Evolutionary conservation across 2,329 filamentous ascomycete species (phyloP).

Genomic region (Magnaporthales sp.): DNA sequence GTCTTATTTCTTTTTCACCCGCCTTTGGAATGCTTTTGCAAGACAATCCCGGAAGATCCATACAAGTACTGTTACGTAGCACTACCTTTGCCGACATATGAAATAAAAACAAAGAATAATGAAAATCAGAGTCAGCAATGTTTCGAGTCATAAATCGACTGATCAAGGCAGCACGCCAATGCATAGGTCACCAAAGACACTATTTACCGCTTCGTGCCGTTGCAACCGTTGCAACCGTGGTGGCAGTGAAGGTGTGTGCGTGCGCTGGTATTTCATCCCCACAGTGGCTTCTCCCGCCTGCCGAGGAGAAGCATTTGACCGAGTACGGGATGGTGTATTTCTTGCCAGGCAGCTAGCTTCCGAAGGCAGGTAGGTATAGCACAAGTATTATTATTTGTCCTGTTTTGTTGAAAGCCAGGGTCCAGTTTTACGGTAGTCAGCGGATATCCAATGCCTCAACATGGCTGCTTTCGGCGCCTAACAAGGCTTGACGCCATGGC

Average conservation of each 20-base stretch:
- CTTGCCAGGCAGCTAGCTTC: not conserved
- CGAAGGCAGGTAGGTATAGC: not conserved
- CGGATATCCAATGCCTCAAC: not conserved
- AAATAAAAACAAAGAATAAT: not conserved
- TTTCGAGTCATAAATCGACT: not conserved
- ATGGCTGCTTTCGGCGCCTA: not conserved
- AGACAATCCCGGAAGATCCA: too few species aligned
- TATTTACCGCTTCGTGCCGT: not conserved
- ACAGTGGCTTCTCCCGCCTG: not conserved
- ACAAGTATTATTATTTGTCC: not conserved
- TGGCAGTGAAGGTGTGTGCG: not conserved
- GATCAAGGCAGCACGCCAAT: constrained; percentile 1
- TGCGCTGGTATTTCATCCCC: not conserved
- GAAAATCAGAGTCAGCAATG: not conserved
- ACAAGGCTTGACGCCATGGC: not conserved
- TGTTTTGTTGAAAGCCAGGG: not conserved
- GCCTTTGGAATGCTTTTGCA: too few species aligned
- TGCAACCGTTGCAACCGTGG: not conserved
- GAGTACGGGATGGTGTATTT: not conserved
- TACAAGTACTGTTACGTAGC: too few species aligned
- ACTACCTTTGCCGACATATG: not conserved
- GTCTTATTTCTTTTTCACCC: not conserved
- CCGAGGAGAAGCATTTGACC: not conserved
- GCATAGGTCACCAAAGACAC: not conserved
- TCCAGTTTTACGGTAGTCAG: not conserved